Evolutionary conservation across 441 rosid genomes (phyloP).

Genomic region (Pelargonium myrrhifolium): DNA sequence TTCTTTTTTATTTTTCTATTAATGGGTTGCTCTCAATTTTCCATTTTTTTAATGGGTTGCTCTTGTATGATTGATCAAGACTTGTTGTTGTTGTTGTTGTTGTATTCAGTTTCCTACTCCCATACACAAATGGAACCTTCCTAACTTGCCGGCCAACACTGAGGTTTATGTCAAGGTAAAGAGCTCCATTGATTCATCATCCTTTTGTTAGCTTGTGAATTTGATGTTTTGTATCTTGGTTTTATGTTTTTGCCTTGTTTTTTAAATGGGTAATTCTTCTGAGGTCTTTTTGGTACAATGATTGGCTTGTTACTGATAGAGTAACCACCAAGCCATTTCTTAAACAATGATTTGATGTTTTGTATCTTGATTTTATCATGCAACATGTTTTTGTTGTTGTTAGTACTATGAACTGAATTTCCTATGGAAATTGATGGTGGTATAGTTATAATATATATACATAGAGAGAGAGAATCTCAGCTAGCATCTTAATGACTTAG

Average conservation of each 20-base stretch:
- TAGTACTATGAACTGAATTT: background rate
- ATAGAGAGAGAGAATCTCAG: too few species aligned
- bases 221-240: background rate
- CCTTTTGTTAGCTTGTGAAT: background rate
- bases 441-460: background rate
- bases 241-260: background rate
- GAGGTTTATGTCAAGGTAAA: slow-evolving; percentile 81
- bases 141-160: slow-evolving; percentile 60
- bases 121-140: slow-evolving; percentile 82
- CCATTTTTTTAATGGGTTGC: background rate
- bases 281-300: background rate
- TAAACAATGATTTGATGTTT: too few species aligned
- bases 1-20: slow-evolving; percentile 1
- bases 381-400: too few species aligned
- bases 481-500: too few species aligned
- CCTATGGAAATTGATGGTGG: background rate
- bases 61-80: too few species aligned
- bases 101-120: slow-evolving; percentile 66
- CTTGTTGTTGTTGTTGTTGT: slow-evolving; percentile 2
- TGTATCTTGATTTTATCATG: background rate
- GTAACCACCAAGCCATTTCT: too few species aligned
- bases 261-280: background rate
- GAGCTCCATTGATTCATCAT: background rate
- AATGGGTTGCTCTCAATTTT: background rate
- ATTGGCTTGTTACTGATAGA: too few species aligned